Conservation (phyloP, 2,329 filamentous ascomycete genomes). For the Ceratocystis colombiana region DNA sequence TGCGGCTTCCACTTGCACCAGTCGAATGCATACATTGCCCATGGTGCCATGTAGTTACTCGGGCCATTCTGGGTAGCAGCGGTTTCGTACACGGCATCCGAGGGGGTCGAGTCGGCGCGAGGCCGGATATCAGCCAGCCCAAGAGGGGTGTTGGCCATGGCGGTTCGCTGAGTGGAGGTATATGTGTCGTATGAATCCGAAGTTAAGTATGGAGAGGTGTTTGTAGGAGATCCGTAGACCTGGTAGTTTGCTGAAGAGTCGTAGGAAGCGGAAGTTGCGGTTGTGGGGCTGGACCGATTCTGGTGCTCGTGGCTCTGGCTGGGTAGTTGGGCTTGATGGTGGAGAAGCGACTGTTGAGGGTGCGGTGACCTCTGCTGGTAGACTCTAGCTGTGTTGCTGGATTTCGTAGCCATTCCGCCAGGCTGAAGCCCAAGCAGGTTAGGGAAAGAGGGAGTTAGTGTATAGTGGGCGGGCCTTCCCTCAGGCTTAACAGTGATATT, state of each 20-base stretch:
- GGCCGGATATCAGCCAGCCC: slow-evolving; percentile 87
- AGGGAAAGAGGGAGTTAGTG: slow-evolving; percentile 31
- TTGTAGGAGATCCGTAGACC: slow-evolving; percentile 37
- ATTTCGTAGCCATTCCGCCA: slow-evolving; percentile 37
- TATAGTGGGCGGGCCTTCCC: slow-evolving; percentile 15
- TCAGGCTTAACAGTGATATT: slow-evolving; percentile 12
- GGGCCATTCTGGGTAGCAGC: slow-evolving; percentile 58
- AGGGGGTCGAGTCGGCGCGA: slow-evolving; percentile 69
- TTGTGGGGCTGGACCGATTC: slow-evolving; percentile 51
- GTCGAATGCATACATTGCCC: slow-evolving; percentile 93
- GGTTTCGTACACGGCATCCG: slow-evolving; percentile 61
- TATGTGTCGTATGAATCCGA: slow-evolving; percentile 30
- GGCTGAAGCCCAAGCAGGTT: slow-evolving; percentile 53
- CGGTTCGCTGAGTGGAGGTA: slow-evolving; percentile 13
- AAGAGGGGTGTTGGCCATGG: slow-evolving; percentile 64
- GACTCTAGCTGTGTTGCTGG: slow-evolving; percentile 18
- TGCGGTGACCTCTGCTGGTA: slow-evolving; percentile 11
- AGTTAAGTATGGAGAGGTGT: slow-evolving; percentile 55
- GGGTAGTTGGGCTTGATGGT: neutral
- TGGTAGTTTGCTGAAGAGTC: slow-evolving; percentile 46
- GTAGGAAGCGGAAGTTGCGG: slow-evolving; percentile 46
- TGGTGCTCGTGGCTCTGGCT: slow-evolving; percentile 5
- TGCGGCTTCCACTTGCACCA: slow-evolving; percentile 98
- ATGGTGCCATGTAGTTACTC: slow-evolving; percentile 88
- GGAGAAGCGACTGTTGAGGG: neutral